Percentiles rank a stretch among this genome's conserved stretches.
Evolutionary conservation across 2,329 filamentous ascomycete species (phyloP).

Genomic region (Diaporthe eres): DNA sequence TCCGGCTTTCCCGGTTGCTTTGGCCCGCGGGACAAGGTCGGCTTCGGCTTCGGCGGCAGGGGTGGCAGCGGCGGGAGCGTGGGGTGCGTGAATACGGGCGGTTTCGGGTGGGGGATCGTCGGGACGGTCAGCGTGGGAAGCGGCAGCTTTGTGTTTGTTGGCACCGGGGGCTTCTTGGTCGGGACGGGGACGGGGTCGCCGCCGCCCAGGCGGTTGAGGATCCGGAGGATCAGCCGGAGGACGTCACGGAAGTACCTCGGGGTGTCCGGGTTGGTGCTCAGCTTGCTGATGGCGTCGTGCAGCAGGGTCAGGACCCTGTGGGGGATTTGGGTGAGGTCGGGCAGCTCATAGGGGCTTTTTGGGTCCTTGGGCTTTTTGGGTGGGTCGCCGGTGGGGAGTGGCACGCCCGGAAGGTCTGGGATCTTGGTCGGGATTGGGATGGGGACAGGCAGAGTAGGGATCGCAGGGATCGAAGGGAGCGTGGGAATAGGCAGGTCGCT

Average conservation of each 20-base stretch:
- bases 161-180: not conserved
- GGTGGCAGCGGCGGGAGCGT: not conserved
- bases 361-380: not conserved
- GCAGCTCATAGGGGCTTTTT: not conserved
- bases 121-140: not conserved
- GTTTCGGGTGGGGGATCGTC: no score
- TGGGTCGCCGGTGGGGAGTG: not conserved
- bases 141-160: not conserved
- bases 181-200: not conserved
- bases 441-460: not conserved
- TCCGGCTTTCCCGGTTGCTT: not conserved
- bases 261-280: not conserved
- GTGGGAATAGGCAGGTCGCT: slow-evolving; percentile 1
- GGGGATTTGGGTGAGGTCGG: slow-evolving; percentile 20
- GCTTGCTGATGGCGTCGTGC: slow-evolving; percentile 5
- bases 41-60: not conserved
- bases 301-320: slow-evolving; percentile 4
- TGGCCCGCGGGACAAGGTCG: no score
- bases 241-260: not conserved
- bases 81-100: no score
- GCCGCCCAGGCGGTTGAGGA: slow-evolving; percentile 18
- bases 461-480: not conserved
- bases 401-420: not conserved
- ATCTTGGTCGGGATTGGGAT: not conserved
- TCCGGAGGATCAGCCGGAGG: slow-evolving; percentile 1